Percentiles rank a stretch among this genome's conserved stretches.
Evolutionary conservation across 2,329 filamentous ascomycete genomes (phyloP).

Genomic region (Pestalotiopsis sp.): DNA sequence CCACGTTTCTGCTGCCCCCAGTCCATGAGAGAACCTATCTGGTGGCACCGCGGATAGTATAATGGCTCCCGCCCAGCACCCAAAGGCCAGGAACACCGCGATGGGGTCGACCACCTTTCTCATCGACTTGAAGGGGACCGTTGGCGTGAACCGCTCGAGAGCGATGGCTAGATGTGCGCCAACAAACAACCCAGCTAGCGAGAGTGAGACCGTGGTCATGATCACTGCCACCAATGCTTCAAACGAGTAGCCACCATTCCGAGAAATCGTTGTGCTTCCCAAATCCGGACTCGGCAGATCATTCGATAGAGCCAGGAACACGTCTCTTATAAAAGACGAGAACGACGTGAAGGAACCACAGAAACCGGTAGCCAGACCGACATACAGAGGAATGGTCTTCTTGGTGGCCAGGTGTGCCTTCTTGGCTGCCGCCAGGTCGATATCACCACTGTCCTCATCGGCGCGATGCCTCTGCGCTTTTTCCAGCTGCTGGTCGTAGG

Average conservation of each 20-base stretch:
- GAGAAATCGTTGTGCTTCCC: conserved; percentile 41
- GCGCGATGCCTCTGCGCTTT: conserved; percentile 35
- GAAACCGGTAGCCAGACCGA: conserved; percentile 84
- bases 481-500: conserved; percentile 38
- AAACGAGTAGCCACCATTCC: conserved; percentile 80
- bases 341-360: conserved; percentile 92
- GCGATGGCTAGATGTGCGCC: conserved; percentile 77
- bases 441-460: conserved; percentile 40
- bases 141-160: conserved; percentile 60
- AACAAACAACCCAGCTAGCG: conserved; percentile 67
- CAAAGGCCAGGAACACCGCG: conserved; percentile 67
- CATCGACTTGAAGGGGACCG: conserved; percentile 58
- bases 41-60: conserved; percentile 75
- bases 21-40: conserved; percentile 41
- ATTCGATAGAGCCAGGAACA: conserved; percentile 80
- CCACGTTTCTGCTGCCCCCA: conserved; percentile 61
- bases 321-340: conserved; percentile 81
- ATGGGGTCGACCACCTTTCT: conserved; percentile 67
- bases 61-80: conserved; percentile 78
- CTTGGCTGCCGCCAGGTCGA: conserved; percentile 48
- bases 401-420: conserved; percentile 68
- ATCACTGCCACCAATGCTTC: conserved; percentile 78
- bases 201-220: conserved; percentile 73
- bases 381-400: conserved; percentile 86
- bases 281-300: conserved; percentile 59